Percentiles rank a stretch among this genome's conserved stretches.
Evolutionary conservation across 2,329 filamentous ascomycete genomes (phyloP).

Genomic region (Trichoderma koningii): DNA sequence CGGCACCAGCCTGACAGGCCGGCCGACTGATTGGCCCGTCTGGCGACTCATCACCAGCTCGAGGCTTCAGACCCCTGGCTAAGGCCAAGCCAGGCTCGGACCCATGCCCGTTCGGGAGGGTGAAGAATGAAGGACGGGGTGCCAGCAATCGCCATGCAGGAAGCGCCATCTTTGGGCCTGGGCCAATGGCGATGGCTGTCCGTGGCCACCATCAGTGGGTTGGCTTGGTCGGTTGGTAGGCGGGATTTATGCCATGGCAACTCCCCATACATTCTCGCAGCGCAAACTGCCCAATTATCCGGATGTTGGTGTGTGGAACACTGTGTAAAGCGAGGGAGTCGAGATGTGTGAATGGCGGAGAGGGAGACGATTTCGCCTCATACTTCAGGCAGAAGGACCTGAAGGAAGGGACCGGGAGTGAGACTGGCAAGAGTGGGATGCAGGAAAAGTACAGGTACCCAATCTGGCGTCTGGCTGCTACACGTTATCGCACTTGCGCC

Average conservation of each 20-base stretch:
- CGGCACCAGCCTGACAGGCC: background rate
- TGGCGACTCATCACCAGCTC: constrained; percentile 5
- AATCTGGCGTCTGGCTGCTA: too few species aligned
- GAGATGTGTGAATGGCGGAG: too few species aligned
- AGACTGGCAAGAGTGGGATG: too few species aligned
- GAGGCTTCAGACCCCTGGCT: constrained; percentile 26
- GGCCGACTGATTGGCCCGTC: constrained; percentile 5
- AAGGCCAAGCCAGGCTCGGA: constrained; percentile 11
- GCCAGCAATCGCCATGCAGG: background rate
- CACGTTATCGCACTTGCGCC: too few species aligned
- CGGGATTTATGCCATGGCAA: too few species aligned
- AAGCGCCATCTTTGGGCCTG: constrained; percentile 3
- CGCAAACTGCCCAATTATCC: too few species aligned
- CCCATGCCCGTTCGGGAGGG: constrained; percentile 24
- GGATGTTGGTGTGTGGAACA: background rate
- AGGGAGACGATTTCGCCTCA: too few species aligned
- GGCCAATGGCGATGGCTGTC: constrained; percentile 13
- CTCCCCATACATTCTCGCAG: too few species aligned
- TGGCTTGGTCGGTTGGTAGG: background rate
- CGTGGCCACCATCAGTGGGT: background rate
- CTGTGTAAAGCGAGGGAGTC: background rate
- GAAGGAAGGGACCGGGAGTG: too few species aligned
- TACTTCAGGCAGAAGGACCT: too few species aligned
- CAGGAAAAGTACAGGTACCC: too few species aligned
- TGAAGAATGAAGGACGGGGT: constrained; percentile 24